These are phyloP conservation scores for Plectosphaerella plurivora DNA, from an alignment of 2,329 filamentous ascomycete species.

Conservation along the genomic window DNA sequence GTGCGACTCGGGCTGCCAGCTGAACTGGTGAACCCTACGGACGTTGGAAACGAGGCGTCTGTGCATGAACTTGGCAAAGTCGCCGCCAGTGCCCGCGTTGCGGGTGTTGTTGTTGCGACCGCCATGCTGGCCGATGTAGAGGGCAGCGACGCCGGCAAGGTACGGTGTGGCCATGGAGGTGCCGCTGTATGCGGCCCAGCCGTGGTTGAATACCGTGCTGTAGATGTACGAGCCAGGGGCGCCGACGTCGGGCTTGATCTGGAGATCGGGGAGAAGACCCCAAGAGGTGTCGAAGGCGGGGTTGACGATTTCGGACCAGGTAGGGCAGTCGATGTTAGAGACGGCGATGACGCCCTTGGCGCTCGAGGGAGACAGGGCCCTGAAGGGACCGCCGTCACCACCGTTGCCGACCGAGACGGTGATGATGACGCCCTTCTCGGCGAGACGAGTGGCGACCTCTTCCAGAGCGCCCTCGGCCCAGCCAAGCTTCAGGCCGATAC, in stretches of 20 bases:
- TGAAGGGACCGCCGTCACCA: constrained; percentile 43
- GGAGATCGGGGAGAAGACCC: constrained; percentile 37
- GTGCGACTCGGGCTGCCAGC: constrained; percentile 6
- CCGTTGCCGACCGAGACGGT: constrained; percentile 48
- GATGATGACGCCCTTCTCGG: constrained; percentile 41
- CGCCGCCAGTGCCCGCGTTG: constrained; percentile 3
- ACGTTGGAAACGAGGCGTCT: constrained; percentile 11
- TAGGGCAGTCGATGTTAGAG: constrained; percentile 32
- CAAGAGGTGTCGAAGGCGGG: constrained; percentile 32
- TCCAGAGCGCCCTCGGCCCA: constrained; percentile 30
- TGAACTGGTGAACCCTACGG: neutral
- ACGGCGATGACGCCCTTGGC: constrained; percentile 37
- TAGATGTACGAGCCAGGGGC: constrained; percentile 33
- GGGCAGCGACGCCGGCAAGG: constrained; percentile 31
- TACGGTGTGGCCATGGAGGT: constrained; percentile 42
- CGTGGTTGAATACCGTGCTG: constrained; percentile 31
- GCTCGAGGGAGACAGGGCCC: constrained; percentile 32
- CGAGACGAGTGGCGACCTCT: constrained; percentile 32
- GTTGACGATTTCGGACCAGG: constrained; percentile 20
- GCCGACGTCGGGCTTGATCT: constrained; percentile 37
- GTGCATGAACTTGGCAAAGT: constrained; percentile 11
- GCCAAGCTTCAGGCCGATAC: constrained; percentile 32
- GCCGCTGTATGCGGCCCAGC: constrained; percentile 31
- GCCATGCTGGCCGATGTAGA: constrained; percentile 22
- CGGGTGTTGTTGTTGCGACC: constrained; percentile 13